Percentiles rank a stretch among this genome's conserved stretches.
These are phyloP conservation scores for Ceratocystis albifundus DNA, from an alignment of 2,329 filamentous ascomycete genomes.

Conservation along the genomic window DNA sequence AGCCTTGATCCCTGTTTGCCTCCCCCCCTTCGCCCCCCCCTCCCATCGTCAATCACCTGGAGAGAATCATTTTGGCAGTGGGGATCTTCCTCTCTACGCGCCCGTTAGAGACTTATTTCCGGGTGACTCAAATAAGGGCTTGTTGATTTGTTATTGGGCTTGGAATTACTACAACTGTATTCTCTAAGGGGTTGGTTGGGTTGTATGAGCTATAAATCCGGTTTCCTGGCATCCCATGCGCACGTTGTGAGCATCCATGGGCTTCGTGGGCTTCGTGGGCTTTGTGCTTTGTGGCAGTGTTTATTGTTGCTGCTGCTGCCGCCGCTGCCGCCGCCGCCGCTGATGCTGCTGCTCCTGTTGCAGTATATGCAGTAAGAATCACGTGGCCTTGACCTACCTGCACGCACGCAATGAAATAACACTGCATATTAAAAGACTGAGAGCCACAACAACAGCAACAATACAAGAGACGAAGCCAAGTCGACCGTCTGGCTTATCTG, in stretches of 20 bases:
- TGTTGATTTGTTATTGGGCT: not conserved
- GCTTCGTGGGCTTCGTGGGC: too few relatives aligned
- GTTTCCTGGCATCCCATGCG: too few relatives aligned
- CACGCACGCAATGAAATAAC: not conserved
- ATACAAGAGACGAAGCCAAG: not conserved
- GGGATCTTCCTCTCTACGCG: not conserved
- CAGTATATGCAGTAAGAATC: slow-evolving; percentile 2
- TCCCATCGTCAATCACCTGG: not conserved
- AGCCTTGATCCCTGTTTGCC: not conserved
- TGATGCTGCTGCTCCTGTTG: not conserved
- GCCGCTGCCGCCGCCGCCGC: not conserved
- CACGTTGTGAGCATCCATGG: too few relatives aligned
- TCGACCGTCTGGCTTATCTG: not conserved
- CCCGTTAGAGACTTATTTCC: not conserved
- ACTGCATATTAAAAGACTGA: not conserved
- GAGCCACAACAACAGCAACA: not conserved
- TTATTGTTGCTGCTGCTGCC: too few relatives aligned
- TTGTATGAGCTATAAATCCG: too few relatives aligned
- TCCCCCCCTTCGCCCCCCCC: not conserved
- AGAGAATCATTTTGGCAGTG: slow-evolving; percentile 1
- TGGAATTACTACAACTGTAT: too few relatives aligned
- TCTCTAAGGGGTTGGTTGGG: too few relatives aligned
- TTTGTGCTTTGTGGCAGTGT: too few relatives aligned
- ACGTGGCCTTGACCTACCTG: not conserved
- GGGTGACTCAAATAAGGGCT: not conserved